Evolutionary conservation across 2,329 filamentous ascomycete species (phyloP).

Genomic region (Chlorencoelia australis): DNA sequence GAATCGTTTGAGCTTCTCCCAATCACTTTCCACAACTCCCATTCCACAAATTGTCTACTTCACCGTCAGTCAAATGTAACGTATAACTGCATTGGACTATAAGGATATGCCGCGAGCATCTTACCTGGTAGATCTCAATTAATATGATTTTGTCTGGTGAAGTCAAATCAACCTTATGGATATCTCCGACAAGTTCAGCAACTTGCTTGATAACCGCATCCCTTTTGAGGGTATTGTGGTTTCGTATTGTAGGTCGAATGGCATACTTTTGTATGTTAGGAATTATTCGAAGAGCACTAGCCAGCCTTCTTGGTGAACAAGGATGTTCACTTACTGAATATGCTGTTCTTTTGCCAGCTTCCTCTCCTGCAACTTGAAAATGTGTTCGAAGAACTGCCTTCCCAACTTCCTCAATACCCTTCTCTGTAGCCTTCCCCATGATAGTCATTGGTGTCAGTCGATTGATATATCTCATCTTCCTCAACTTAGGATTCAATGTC

Average conservation of each 20-base stretch:
- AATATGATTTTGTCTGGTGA: conserved; percentile 70
- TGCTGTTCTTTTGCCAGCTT: conserved; percentile 10
- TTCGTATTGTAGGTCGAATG: conserved; percentile 70
- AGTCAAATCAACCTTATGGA: conserved; percentile 69
- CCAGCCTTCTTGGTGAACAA: too few relatives aligned
- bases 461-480: conserved; percentile 49
- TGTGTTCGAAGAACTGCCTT: conserved; percentile 50
- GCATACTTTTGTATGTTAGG: too few relatives aligned
- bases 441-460: conserved; percentile 44
- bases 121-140: conserved; percentile 71
- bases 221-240: conserved; percentile 58
- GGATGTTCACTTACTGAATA: conserved; percentile 7
- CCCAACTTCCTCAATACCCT: conserved; percentile 56
- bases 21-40: conserved; percentile 63
- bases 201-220: conserved; percentile 62
- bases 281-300: too few relatives aligned
- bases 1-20: conserved; percentile 64
- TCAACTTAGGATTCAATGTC: conserved; percentile 30
- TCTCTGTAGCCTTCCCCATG: conserved; percentile 56
- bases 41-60: conserved; percentile 63
- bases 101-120: conserved; percentile 11
- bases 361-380: conserved; percentile 40
- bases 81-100: conserved; percentile 4
- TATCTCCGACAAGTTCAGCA: conserved; percentile 36
- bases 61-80: conserved; percentile 12